These are phyloP conservation scores for Tetrahymena elliotti DNA, from an alignment of 73 alveolate genomes.

Conservation along the genomic window DNA sequence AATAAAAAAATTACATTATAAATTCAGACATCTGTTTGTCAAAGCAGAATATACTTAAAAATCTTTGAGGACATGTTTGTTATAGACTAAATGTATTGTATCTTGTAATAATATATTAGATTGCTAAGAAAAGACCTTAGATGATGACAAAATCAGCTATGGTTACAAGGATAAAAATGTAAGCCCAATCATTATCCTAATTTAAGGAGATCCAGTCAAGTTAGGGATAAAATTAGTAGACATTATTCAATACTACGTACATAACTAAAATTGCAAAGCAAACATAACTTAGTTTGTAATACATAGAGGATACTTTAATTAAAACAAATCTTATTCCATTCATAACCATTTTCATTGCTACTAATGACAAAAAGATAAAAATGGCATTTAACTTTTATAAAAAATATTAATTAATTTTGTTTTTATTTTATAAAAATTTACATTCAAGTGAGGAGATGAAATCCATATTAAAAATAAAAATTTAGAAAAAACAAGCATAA, in stretches of 20 bases:
- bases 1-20: neutral
- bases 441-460: neutral
- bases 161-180: neutral
- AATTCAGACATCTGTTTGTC: neutral
- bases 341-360: neutral
- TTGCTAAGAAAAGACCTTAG: neutral
- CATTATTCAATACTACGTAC: neutral
- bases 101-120: neutral
- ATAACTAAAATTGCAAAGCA: neutral
- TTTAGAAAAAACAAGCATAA: neutral
- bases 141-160: neutral
- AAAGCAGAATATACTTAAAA: neutral
- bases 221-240: neutral
- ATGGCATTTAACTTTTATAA: neutral
- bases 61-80: neutral
- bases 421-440: neutral
- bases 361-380: neutral
- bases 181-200: neutral
- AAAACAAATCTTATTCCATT: neutral
- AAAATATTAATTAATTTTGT: neutral
- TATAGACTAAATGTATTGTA: neutral
- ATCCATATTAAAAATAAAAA: neutral
- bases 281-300: neutral
- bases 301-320: neutral
- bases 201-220: neutral